Conservation (phyloP, 495 filamentous ascomycete genomes). For the Xanthoparmelia taractica region DNA sequence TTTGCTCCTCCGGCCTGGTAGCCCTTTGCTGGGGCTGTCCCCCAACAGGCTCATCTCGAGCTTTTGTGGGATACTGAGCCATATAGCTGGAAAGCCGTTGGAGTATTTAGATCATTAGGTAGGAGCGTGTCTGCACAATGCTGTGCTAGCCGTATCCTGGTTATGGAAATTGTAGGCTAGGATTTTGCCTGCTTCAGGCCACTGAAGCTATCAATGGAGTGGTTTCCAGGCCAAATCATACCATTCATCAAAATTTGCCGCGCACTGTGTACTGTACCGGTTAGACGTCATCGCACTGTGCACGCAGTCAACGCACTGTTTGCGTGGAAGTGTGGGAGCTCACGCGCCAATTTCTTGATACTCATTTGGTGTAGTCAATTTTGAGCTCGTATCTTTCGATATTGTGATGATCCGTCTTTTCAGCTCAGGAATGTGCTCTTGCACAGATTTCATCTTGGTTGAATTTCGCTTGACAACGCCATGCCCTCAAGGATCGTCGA, state of each 20-base stretch:
- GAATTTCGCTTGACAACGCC: neutral
- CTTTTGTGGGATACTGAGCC: neutral
- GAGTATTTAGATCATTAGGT: neutral
- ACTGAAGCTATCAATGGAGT: neutral
- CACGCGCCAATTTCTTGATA: neutral
- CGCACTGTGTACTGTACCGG: neutral
- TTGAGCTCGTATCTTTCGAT: neutral
- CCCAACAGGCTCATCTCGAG: neutral
- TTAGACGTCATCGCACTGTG: neutral
- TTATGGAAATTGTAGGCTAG: neutral
- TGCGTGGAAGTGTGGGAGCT: neutral
- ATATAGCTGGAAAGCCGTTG: neutral
- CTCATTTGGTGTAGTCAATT: neutral
- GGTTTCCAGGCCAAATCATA: neutral
- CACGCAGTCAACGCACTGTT: neutral
- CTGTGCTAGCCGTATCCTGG: neutral
- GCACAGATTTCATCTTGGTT: neutral
- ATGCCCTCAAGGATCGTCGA: neutral
- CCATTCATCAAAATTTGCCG: neutral
- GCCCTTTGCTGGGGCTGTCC: neutral
- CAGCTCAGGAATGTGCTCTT: neutral
- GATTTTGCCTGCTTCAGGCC: neutral
- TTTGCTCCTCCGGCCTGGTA: neutral
- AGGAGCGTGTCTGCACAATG: neutral
- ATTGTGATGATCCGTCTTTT: neutral